Base-by-base conservation (phyloP, 1,284 basidiomycete species). In the Boletellus deceptivus region DNA sequence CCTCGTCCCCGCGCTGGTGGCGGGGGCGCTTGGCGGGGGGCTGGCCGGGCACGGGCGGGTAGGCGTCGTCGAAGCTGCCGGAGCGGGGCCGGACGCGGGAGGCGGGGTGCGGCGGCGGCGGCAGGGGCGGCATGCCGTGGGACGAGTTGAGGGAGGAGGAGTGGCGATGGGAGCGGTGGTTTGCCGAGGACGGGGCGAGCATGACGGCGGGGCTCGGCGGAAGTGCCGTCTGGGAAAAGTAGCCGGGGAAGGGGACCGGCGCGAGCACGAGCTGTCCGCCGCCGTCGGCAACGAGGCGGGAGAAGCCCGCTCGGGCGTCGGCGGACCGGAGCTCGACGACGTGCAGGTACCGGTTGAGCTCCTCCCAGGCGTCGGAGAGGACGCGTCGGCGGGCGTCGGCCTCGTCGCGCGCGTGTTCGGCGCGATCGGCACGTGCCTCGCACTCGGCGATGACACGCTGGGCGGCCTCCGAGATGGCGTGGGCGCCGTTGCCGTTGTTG, bases 401-500 rank as follows among this genome's bases (percentile, higher is more conserved):
- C 3, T 85, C 83, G 55, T 84, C 83, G 46, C 79, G 72, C 6
- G 75, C 76, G 24, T 68, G 61, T 64, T 86, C 80, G 11, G 78
- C 77, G 47, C 69, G 69, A 27, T 74, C 70, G 13, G 74, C 69
- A 47, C 77, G 78, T 31, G 72, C 70, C 54, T 84, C 80, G 51
- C 70, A 75, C 3, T 83, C 77, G 41, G 62, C 59, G 67, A 69
- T 71, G 58, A 64, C 60, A 49, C 71, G 70, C 3, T 62, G 67
- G 2, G 65, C 49, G 0, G 58, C n/a, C 24, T 72, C 61, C 36
- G 73, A 38, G 50, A 65, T 43, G 53, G 68, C 37, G 36, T 60
- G 50, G 36, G 50, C 3, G 43, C 31, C 38, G 44, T 37, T 56
- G 62, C 41, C 39, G 60, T 54, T 55, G 60, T 50, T 41, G 60